Percentiles rank a stretch among this genome's conserved stretches.
Evolutionary conservation across 306 rosid genomes (phyloP).

Genomic region (Sesbania bispinosa): DNA sequence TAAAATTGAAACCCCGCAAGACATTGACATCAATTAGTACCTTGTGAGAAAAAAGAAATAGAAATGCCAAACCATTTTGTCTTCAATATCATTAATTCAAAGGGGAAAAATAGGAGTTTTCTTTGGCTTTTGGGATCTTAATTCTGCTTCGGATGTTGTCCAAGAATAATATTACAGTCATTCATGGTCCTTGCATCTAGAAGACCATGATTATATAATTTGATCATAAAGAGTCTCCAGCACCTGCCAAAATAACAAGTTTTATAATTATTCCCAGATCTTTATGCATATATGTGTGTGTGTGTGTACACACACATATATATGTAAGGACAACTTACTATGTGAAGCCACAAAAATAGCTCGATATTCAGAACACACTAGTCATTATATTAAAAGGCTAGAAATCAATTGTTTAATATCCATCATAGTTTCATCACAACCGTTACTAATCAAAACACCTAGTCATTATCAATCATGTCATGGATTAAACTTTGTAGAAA

Average conservation of each 20-base stretch:
- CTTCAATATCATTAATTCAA: background rate
- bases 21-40: no score
- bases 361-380: background rate
- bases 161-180: slow-evolving; percentile 64
- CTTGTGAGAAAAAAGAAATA: no score
- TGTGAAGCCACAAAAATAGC: background rate
- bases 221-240: slow-evolving; percentile 81
- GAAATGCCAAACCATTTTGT: background rate
- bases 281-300: no score
- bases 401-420: no score
- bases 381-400: no score
- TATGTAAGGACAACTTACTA: background rate
- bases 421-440: no score
- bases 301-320: background rate
- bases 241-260: slow-evolving; percentile 46
- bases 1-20: no score
- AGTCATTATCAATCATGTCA: no score
- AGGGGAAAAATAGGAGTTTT: background rate
- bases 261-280: background rate
- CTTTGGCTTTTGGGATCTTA: slow-evolving; percentile 40
- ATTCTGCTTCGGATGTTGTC: slow-evolving; percentile 41
- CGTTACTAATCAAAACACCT: no score
- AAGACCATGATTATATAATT: slow-evolving; percentile 83
- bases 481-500: no score
- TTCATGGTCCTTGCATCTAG: slow-evolving; percentile 75